Conservation (phyloP, 768 basidiomycete genomes). For the Krasilnikovozyma curviuscula region DNA sequence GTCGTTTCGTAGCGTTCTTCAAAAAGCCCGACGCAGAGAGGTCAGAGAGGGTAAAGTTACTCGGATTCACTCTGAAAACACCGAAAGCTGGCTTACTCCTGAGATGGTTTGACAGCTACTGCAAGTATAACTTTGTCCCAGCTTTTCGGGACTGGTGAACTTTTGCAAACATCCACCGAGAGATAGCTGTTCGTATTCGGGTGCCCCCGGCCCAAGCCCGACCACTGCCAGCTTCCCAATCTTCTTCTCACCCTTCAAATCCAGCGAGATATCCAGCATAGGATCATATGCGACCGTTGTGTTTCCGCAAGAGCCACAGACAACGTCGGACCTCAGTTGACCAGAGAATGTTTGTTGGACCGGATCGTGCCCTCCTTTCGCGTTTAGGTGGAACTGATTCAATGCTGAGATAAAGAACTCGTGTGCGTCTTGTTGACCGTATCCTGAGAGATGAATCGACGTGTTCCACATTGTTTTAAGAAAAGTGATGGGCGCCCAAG, state of each 20-base stretch:
- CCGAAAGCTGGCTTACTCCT: conserved; percentile 31
- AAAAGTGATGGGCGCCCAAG: conserved; percentile 66
- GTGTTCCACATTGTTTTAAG: conserved; percentile 62
- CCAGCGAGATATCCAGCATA: conserved; percentile 75
- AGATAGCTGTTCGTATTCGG: conserved; percentile 11
- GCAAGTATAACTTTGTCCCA: conserved; percentile 69
- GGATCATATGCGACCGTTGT: conserved; percentile 65
- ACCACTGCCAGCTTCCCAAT: conserved; percentile 46
- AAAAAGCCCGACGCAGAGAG: too few relatives aligned
- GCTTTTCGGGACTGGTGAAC: conserved; percentile 66
- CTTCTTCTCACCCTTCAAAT: conserved; percentile 36
- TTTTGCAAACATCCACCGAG: conserved; percentile 27
- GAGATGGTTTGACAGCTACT: conserved; percentile 55
- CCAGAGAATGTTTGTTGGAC: conserved; percentile 75
- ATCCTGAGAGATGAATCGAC: conserved; percentile 56
- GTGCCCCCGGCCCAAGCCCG: conserved; percentile 49
- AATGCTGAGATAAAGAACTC: conserved; percentile 40
- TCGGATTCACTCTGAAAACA: background rate
- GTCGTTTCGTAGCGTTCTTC: conserved; percentile 67
- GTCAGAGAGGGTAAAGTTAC: too few relatives aligned
- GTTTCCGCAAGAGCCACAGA: conserved; percentile 65
- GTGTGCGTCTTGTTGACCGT: conserved; percentile 88
- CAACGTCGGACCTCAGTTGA: conserved; percentile 67
- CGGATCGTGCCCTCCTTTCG: too few relatives aligned
- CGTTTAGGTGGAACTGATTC: conserved; percentile 68